Base-by-base conservation (phyloP, 768 basidiomycete genomes). In the Boletus subcaerulescens region DNA sequence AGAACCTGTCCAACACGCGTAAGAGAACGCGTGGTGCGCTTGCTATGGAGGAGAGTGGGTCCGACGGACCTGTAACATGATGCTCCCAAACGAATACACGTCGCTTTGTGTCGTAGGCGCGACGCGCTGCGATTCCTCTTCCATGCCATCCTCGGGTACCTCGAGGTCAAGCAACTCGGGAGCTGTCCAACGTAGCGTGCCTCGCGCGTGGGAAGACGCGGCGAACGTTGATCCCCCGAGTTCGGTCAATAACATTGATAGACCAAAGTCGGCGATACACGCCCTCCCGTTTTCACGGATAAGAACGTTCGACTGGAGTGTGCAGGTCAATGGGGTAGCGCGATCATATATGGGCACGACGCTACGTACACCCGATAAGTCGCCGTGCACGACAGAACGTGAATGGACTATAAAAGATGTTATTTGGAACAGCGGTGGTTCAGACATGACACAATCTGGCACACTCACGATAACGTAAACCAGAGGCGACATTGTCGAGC, bases 131-230 rank as follows among this genome's bases (percentile, higher is more conserved):
- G 41, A 39, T 24, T 45, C 55, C 31, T 39, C 33, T 41, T 40
- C 52, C 12, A 24, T 22, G n/a, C 15, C 48, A 9, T 58, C 48
- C 40, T 50, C 56, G 20, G 22, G 43, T 20, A 33, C 20, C 22
- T n/a, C 24, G 20, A 58, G 48, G 18, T 39, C 42, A 5, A 65
- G 45, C 17, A 65, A 36, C 18, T 65, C 62, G 13, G 63, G 63
- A 29, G 26, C 26, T 9, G 26, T 29, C 26, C 26, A 29, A 29
- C 26, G 26, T 29, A 29, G 26, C 6, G 57, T 56, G 1, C 59
- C 61, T 56, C 64, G 35, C 52, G 45, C 38, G 20, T 45, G 49
- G 32, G 68, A 43, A 7, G 63, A 64, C n/a, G 65, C 51, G 1
- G 56, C 56, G 20, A 64, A 61, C 10, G 56, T 57, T 22, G 45